These are phyloP conservation scores for Aspergillus aculeatinus DNA, from an alignment of 2,329 filamentous ascomycete species.

Conservation along the genomic window DNA sequence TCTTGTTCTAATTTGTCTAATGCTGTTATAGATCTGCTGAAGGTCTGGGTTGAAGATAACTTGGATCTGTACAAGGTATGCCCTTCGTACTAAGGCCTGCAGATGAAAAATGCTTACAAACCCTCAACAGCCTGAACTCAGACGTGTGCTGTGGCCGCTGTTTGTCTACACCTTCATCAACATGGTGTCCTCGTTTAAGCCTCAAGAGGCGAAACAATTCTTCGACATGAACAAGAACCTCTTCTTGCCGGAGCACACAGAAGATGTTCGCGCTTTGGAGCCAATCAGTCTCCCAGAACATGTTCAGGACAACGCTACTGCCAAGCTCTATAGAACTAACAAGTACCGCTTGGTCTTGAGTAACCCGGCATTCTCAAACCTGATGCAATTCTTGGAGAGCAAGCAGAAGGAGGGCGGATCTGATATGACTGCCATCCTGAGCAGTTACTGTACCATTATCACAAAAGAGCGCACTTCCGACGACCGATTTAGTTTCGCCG, in stretches of 20 bases:
- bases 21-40: conserved; percentile 58
- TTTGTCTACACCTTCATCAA: conserved; percentile 92
- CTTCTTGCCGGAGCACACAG: conserved; percentile 75
- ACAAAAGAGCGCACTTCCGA: conserved; percentile 59
- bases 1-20: not conserved
- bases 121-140: conserved; percentile 69
- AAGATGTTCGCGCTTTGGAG: conserved; percentile 75
- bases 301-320: conserved; percentile 70
- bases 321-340: conserved; percentile 77
- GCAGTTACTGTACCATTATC: conserved; percentile 58
- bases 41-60: conserved; percentile 84
- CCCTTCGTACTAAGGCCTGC: not conserved
- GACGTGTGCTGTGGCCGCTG: conserved; percentile 84
- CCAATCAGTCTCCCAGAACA: conserved; percentile 76
- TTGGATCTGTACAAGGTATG: conserved; percentile 88
- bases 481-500: conserved; percentile 60
- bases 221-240: conserved; percentile 65
- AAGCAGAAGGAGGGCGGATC: conserved; percentile 78
- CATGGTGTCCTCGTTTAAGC: conserved; percentile 69
- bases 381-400: conserved; percentile 87
- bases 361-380: conserved; percentile 73
- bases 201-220: conserved; percentile 71
- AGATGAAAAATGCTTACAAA: conserved; percentile 11
- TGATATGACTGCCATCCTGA: conserved; percentile 72
- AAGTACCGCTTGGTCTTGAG: conserved; percentile 92